Percentiles rank a stretch among this genome's conserved stretches.
Evolutionary conservation across 805 yeast species (phyloP).

Genomic region (Priceomyces castillae): DNA sequence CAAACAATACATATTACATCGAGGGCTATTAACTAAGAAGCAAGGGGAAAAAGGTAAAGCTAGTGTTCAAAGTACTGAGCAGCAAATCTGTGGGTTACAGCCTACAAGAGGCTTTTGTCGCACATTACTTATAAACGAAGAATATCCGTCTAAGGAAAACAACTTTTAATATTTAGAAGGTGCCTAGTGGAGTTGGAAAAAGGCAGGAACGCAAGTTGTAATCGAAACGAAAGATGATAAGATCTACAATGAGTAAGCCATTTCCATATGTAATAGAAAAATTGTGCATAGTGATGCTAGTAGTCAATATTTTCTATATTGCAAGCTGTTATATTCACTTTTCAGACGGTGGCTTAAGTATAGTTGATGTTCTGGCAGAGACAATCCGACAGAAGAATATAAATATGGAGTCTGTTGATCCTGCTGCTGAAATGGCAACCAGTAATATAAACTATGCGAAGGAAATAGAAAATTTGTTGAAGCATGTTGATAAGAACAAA

Average conservation of each 20-base stretch:
- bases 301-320: slow-evolving; percentile 13
- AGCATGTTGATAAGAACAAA: slow-evolving; percentile 15
- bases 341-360: background rate
- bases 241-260: background rate
- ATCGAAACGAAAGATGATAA: background rate
- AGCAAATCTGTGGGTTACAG: background rate
- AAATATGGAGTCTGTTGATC: slow-evolving; percentile 1
- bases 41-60: background rate
- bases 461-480: slow-evolving; percentile 12
- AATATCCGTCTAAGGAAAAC: background rate
- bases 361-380: slow-evolving; percentile 1
- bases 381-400: slow-evolving; percentile 1
- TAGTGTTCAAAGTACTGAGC: background rate
- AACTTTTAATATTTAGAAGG: background rate
- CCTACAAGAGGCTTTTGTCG: background rate
- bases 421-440: slow-evolving; percentile 9
- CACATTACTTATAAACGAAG: background rate
- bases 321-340: slow-evolving; percentile 10
- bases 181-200: background rate
- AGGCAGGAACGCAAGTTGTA: background rate
- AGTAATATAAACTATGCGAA: slow-evolving; percentile 5
- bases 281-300: slow-evolving; percentile 4
- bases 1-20: background rate
- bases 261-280: slow-evolving; percentile 3
- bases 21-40: background rate